Evolutionary conservation across 2,329 filamentous ascomycete genomes (phyloP).

Genomic region (Venturia pyrina): DNA sequence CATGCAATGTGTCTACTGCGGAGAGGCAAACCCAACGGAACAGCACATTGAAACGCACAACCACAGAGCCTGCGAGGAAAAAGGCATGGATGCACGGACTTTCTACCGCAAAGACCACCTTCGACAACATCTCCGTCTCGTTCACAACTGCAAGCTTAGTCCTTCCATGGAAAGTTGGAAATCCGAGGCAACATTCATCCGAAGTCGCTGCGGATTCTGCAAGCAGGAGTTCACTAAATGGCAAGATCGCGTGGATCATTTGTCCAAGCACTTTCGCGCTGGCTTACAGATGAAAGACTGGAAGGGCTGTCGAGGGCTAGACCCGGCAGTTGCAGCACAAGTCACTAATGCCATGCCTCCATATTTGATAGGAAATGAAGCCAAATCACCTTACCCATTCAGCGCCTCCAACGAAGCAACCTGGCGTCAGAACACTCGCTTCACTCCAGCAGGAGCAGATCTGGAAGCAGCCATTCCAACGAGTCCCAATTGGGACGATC

Average conservation of each 20-base stretch:
- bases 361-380: slow-evolving; percentile 40
- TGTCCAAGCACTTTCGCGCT: slow-evolving; percentile 45
- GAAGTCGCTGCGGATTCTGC: slow-evolving; percentile 45
- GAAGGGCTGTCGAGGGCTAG: slow-evolving; percentile 45
- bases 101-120: slow-evolving; percentile 56
- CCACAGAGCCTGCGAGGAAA: slow-evolving; percentile 55
- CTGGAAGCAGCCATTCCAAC: slow-evolving; percentile 3
- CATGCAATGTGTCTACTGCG: slow-evolving; percentile 50
- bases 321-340: slow-evolving; percentile 35
- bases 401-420: slow-evolving; percentile 28
- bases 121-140: slow-evolving; percentile 49
- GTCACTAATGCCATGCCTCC: slow-evolving; percentile 43
- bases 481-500: slow-evolving; percentile 3
- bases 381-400: slow-evolving; percentile 36
- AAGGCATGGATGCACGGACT: slow-evolving; percentile 51
- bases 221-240: slow-evolving; percentile 36
- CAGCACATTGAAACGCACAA: slow-evolving; percentile 52
- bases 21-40: slow-evolving; percentile 40
- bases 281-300: slow-evolving; percentile 44
- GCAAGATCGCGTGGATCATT: slow-evolving; percentile 42
- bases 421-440: not conserved
- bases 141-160: slow-evolving; percentile 53
- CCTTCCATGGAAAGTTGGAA: slow-evolving; percentile 56
- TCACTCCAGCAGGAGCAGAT: not conserved
- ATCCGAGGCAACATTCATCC: slow-evolving; percentile 43